A percentile compares a stretch with the other conserved stretches of the same genome.
phyloP scores from a whole-genome alignment of 106 monocot genomes.

The Allium cepa region DNA sequence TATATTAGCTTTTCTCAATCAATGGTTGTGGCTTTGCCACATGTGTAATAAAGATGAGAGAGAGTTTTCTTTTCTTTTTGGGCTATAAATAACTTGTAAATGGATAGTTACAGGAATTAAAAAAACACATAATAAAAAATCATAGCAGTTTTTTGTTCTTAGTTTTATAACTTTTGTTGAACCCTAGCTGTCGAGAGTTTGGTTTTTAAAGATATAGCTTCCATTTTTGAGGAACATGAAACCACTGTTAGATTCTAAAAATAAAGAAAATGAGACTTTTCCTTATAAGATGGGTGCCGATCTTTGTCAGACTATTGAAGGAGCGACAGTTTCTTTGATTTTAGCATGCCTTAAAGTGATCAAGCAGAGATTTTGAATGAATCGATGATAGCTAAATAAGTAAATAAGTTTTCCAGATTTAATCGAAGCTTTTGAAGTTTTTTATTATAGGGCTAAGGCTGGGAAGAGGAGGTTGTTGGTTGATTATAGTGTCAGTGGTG shows the following conservation, averaged over 20 bases:
- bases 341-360: constrained; percentile 68
- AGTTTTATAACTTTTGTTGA: constrained; percentile 72
- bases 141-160: too few species aligned
- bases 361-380: constrained; percentile 81
- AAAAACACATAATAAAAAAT: too few species aligned
- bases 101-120: too few species aligned
- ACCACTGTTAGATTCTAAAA: constrained; percentile 46
- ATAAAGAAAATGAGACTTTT: constrained; percentile 28
- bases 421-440: constrained; percentile 91
- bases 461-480: constrained; percentile 61
- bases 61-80: too few species aligned
- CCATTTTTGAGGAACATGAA: constrained; percentile 71
- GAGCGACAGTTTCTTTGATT: constrained; percentile 67
- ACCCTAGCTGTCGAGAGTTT: constrained; percentile 44
- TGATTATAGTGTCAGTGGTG: constrained; percentile 27
- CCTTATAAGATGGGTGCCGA: constrained; percentile 54
- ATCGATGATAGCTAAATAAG: constrained; percentile 62
- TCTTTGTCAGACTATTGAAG: constrained; percentile 73
- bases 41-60: too few species aligned
- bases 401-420: constrained; percentile 72
- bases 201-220: constrained; percentile 69
- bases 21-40: too few species aligned
- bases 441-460: constrained; percentile 77
- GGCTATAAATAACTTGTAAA: too few species aligned
- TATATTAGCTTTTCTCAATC: too few species aligned